Evolutionary conservation across 2,329 filamentous ascomycete genomes (phyloP), one percentile per base, ranked within the genome.

Genomic region (Xylaria sp.): DNA sequence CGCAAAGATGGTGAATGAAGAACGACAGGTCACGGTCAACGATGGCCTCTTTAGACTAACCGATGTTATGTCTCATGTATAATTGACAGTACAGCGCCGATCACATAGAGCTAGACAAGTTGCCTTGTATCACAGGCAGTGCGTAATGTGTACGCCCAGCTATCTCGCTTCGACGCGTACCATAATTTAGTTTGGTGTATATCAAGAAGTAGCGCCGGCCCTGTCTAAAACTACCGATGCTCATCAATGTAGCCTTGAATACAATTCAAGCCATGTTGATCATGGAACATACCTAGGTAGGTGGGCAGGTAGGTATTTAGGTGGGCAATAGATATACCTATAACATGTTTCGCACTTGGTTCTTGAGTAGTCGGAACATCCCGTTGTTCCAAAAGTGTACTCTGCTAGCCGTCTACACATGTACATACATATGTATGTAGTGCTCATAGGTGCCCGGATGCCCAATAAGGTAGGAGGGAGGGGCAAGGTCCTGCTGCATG

Each of bases 1-100:
- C 86, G 80, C 59, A 89, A 86, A 77, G 84, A 87, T 25, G 62
- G 52, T n/a, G 74, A 75, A 69, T 77, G 63, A 65, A 56, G 13
- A 31, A 72, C 61, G 41, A 10, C n/a, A 9, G 7, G 18, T 51
- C 41, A 39, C 15, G 18, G 18, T 39, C 44, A 13, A 56, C 12
- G 15, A 55, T 41, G 23, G n/a, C 31, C 28, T 56, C 34, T 13
- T 51, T 20, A n/a, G 10, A 1, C 54, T 15, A 25, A 5, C 44
- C 25, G 2, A n/a, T 25, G 10, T 48, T 9, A 13, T n/a, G 13
- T 39, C 46, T 23, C 37, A 15, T 59, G 60, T 63, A 70, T 37
- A 15, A 63, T 59, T 31, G 48, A 63, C 44, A 58, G 28, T 23
- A 7, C 41, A 15, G 13, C 39, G n/a, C 20, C 34, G 7, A 60